Conservation (phyloP, 1,284 basidiomycete genomes). For the Trichosporon asahii region DNA sequence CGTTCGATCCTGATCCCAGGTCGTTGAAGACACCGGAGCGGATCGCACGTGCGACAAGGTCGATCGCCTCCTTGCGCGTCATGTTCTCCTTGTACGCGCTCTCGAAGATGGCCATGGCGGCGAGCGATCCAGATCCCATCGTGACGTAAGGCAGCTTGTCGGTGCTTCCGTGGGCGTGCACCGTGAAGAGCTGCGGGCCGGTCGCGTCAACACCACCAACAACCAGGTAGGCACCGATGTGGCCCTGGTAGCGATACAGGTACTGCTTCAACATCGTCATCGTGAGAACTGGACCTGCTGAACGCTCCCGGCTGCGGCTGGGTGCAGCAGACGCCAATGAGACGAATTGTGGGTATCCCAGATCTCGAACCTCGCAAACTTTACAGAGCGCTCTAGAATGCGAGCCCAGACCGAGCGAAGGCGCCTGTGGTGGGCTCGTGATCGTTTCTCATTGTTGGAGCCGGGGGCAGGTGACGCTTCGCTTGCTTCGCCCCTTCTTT, state of each 20-base stretch:
- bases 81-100: conserved; percentile 78
- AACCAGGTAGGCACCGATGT: conserved; percentile 92
- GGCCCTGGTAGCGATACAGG: conserved; percentile 82
- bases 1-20: conserved; percentile 93
- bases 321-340: too few relatives aligned
- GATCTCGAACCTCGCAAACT: background rate
- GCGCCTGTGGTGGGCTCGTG: too few relatives aligned
- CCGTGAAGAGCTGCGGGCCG: conserved; percentile 92
- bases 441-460: too few relatives aligned
- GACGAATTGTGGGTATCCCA: background rate
- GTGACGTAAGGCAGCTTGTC: conserved; percentile 99
- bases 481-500: too few relatives aligned
- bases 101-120: conserved; percentile 99
- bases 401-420: too few relatives aligned
- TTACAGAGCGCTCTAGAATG: background rate
- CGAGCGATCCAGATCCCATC: conserved; percentile 94
- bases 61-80: conserved; percentile 77
- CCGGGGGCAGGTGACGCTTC: too few relatives aligned
- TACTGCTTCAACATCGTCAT: conserved; percentile 97
- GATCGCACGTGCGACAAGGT: conserved; percentile 81
- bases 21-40: conserved; percentile 99
- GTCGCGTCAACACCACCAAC: conserved; percentile 93
- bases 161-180: conserved; percentile 94
- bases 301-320: too few relatives aligned
- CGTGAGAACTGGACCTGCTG: too few relatives aligned